Evolutionary conservation across 2,329 filamentous ascomycete genomes (phyloP), one percentile per base, ranked within the genome.

Genomic region (Arthrobotrys conoides): DNA sequence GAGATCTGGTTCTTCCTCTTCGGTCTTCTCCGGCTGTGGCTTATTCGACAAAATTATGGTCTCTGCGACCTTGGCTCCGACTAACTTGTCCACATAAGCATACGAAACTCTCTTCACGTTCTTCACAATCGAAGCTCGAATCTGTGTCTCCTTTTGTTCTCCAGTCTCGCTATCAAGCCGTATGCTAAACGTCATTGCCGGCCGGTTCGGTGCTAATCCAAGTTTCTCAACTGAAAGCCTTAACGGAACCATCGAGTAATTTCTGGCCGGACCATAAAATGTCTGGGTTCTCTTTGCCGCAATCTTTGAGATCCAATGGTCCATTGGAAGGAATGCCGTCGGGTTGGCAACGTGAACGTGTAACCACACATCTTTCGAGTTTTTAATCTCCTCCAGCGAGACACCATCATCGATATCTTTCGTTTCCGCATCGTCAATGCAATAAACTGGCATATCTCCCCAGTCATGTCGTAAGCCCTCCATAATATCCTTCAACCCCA

Each of bases 291-390:
- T 86, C 76, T 89, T 86, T 73, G 90, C 87, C 55, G 92, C 90
- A 82, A 89, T 89, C 77, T 88, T 86, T 38, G 88, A 88, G 6
- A 93, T 83, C 8, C 86, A 84, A 44, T 90, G 89, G 22, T 89
- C 86, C 18, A 89, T 88, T 20, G 85, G 82, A 80, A 96, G 89
- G 75, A 89, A 88, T 4, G 93, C 92, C 1, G 91, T 91, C 8
- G 92, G 92, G 82, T 96, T 93, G 14, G 93, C 93, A 49, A 92
- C 88, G 83, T 96, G 93, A 36, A 93, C 85, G 82, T 94, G 92
- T 33, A 95, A 86, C 93, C 93, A 96, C 82, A 89, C 89, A 80
- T 91, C 87, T 0, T 64, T 86, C 79, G 80, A 80, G 18, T 84
- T 85, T 3, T 86, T 84, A 0, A 90, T 88, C 55, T 84, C 83